phyloP scores from a whole-genome alignment of 176 grass and related monocot genomes.

The Zea mays region Zm-B73-REFERENCE-NAM-5.0 NC_050102.1:183760501-183761000 shows the following conservation, averaged over 20 bases:
- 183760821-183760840: conserved; percentile 64
- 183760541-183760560: conserved; percentile 82
- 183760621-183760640: conserved; percentile 61
- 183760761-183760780: conserved; percentile 58
- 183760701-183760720: conserved; percentile 59
- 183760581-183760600: conserved; percentile 81
- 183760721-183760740: conserved; percentile 87
- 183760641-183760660: conserved; percentile 46
- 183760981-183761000: conserved; percentile 94
- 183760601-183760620: conserved; percentile 73
- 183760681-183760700: background rate
- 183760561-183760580: conserved; percentile 64
- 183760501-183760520: conserved; percentile 2
- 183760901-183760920: conserved; percentile 65
- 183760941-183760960: conserved; percentile 55
- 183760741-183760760: conserved; percentile 67
- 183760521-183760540: conserved; percentile 87
- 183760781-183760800: conserved; percentile 60
- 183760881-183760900: conserved; percentile 80
- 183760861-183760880: conserved; percentile 92
- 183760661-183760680: conserved; percentile 24
- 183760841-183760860: conserved; percentile 77
- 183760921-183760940: conserved; percentile 68
- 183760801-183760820: conserved; percentile 50
- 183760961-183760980: conserved; percentile 54